Conservation (phyloP, 768 basidiomycete species). For the Antrodiella citrinella region DNA sequence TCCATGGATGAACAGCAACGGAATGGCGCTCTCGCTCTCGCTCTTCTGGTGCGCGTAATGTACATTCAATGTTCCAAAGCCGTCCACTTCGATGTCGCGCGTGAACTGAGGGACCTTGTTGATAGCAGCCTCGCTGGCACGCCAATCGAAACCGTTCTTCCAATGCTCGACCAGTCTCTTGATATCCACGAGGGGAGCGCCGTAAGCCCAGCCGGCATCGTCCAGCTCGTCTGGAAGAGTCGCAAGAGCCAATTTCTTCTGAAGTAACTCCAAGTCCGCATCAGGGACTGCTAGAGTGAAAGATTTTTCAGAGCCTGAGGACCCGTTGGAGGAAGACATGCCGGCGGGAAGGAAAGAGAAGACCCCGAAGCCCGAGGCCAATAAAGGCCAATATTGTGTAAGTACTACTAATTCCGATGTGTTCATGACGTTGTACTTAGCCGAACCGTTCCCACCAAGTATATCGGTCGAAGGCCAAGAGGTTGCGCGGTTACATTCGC, state of each 20-base stretch:
- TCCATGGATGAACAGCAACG: constrained; percentile 54
- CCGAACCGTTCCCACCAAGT: too few relatives aligned
- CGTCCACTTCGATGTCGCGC: constrained; percentile 38
- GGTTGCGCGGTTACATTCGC: too few relatives aligned
- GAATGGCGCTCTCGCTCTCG: constrained; percentile 34
- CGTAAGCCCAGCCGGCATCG: constrained; percentile 20
- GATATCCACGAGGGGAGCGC: constrained; percentile 37
- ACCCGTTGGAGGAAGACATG: too few relatives aligned
- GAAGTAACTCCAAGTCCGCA: background rate
- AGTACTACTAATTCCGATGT: too few relatives aligned
- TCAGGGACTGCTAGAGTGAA: background rate
- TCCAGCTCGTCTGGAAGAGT: constrained; percentile 4
- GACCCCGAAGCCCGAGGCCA: too few relatives aligned
- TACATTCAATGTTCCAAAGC: constrained; percentile 39
- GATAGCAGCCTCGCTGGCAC: constrained; percentile 38
- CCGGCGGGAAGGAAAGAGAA: too few relatives aligned
- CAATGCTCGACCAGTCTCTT: constrained; percentile 41
- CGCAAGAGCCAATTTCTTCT: background rate
- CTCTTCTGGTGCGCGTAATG: constrained; percentile 56
- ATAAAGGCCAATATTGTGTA: too few relatives aligned
- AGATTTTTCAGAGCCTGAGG: background rate
- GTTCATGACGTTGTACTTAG: too few relatives aligned
- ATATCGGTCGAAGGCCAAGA: too few relatives aligned
- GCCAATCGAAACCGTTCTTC: constrained; percentile 51
- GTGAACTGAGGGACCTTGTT: constrained; percentile 55